phyloP scores from a whole-genome alignment of 2,329 filamentous ascomycete genomes.

The Paraphoma sp. region DNA sequence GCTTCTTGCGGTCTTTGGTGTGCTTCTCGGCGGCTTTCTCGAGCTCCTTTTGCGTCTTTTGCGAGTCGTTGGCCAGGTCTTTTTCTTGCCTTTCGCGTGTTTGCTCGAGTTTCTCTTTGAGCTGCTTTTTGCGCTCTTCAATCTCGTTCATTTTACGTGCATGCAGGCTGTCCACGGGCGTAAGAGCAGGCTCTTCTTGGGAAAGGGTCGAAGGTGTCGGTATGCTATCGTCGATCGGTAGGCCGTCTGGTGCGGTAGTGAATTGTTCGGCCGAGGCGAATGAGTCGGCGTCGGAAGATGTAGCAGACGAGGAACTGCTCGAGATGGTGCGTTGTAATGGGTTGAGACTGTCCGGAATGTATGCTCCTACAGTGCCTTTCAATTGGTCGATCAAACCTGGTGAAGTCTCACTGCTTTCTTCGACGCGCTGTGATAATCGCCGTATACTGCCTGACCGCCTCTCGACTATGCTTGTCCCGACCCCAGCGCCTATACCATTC shows the following conservation, averaged over 20 bases:
- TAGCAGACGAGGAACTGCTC: slow-evolving; percentile 30
- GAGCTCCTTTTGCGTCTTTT: slow-evolving; percentile 58
- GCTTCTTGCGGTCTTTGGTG: slow-evolving; percentile 59
- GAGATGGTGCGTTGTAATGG: slow-evolving; percentile 37
- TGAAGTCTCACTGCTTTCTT: slow-evolving; percentile 8
- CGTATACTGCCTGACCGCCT: slow-evolving; percentile 25
- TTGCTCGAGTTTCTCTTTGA: slow-evolving; percentile 68
- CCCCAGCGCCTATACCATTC: slow-evolving; percentile 46
- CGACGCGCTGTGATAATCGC: slow-evolving; percentile 25
- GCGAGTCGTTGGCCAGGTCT: slow-evolving; percentile 20
- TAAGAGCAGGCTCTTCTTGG: slow-evolving; percentile 26
- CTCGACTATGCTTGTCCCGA: slow-evolving; percentile 47
- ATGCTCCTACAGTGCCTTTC: slow-evolving; percentile 16
- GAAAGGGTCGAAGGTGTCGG: slow-evolving; percentile 35
- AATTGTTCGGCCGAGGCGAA: slow-evolving; percentile 55
- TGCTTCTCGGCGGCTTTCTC: slow-evolving; percentile 69
- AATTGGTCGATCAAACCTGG: slow-evolving; percentile 21
- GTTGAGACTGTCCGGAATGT: slow-evolving; percentile 30
- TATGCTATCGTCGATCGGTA: slow-evolving; percentile 30
- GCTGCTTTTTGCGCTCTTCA: slow-evolving; percentile 61
- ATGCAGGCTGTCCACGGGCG: slow-evolving; percentile 19
- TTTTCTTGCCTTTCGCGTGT: slow-evolving; percentile 60
- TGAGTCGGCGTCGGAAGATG: slow-evolving; percentile 35
- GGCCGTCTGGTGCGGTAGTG: slow-evolving; percentile 42
- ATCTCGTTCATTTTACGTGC: slow-evolving; percentile 68